Conservation (phyloP, 2,329 filamentous ascomycete species). For the Purpureocillium takamizusanense region DNA sequence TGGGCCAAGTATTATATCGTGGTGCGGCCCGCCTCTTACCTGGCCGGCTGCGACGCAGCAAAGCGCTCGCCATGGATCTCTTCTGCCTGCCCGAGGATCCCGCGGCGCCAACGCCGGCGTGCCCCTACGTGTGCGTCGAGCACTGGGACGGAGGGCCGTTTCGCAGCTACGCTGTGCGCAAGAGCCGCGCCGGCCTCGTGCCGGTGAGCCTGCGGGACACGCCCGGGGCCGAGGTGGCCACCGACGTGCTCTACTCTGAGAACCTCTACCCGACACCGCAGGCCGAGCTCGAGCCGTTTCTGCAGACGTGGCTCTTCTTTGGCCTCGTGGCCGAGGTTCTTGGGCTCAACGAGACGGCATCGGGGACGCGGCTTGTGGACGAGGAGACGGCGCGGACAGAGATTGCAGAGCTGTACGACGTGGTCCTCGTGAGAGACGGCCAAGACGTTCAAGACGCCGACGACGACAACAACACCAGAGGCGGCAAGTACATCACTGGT, state of each 20-base stretch:
- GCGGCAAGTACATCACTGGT: slow-evolving; percentile 3
- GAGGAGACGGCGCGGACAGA: slow-evolving; percentile 5
- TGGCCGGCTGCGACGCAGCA: no score
- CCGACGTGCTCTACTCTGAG: slow-evolving; percentile 7
- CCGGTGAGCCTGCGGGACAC: slow-evolving; percentile 4
- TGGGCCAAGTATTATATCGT: no score
- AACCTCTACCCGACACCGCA: slow-evolving; percentile 11
- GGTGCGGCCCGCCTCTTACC: no score
- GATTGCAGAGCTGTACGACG: slow-evolving; percentile 7
- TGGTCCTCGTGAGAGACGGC: slow-evolving; percentile 1
- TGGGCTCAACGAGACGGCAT: slow-evolving; percentile 12
- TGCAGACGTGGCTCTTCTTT: slow-evolving; percentile 25
- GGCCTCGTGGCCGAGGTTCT: slow-evolving; percentile 20
- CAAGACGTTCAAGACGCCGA: slow-evolving; percentile 2
- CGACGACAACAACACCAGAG: no score
- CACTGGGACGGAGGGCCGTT: slow-evolving; percentile 18
- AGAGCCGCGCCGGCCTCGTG: slow-evolving; percentile 6
- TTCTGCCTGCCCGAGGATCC: slow-evolving; percentile 10
- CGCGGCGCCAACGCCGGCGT: slow-evolving; percentile 6
- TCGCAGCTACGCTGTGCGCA: slow-evolving; percentile 13
- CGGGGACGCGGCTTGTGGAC: slow-evolving; percentile 7
- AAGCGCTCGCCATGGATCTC: slow-evolving; percentile 16
- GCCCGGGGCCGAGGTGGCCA: neutral
- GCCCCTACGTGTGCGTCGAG: slow-evolving; percentile 13
- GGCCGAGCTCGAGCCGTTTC: slow-evolving; percentile 13